phyloP scores from a whole-genome alignment of 2,329 filamentous ascomycete genomes.

The Aspergillus carbonarius region DNA sequence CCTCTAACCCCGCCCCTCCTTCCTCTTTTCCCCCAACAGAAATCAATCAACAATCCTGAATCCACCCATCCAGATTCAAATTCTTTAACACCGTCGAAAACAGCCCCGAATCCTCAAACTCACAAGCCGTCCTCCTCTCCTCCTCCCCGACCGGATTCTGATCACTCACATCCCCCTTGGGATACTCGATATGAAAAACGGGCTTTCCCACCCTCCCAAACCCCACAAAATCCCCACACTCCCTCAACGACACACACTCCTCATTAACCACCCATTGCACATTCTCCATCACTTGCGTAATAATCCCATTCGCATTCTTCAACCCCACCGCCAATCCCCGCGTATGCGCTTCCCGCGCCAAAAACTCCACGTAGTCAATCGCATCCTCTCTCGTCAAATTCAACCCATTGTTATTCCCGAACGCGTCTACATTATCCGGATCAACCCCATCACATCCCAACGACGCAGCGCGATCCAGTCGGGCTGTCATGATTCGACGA shows the following conservation, averaged over 20 bases:
- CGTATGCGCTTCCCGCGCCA: slow-evolving; percentile 55
- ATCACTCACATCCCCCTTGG: slow-evolving; percentile 47
- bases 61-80: slow-evolving; percentile 63
- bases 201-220: slow-evolving; percentile 64
- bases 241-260: slow-evolving; percentile 61
- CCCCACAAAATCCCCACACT: slow-evolving; percentile 58
- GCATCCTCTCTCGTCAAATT: slow-evolving; percentile 57
- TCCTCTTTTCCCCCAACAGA: too few relatives aligned
- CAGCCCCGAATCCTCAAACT: slow-evolving; percentile 44
- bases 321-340: slow-evolving; percentile 63
- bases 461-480: slow-evolving; percentile 58
- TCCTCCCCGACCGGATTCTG: slow-evolving; percentile 30
- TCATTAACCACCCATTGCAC: slow-evolving; percentile 70
- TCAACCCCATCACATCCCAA: slow-evolving; percentile 70
- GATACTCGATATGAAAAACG: slow-evolving; percentile 73
- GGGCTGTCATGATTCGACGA: slow-evolving; percentile 61
- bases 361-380: slow-evolving; percentile 59
- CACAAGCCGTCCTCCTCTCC: slow-evolving; percentile 47
- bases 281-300: slow-evolving; percentile 49
- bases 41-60: slow-evolving; percentile 57
- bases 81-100: slow-evolving; percentile 68
- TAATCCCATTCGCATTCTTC: slow-evolving; percentile 66
- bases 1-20: too few relatives aligned
- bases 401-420: slow-evolving; percentile 64
- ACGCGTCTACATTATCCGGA: slow-evolving; percentile 70